Evolutionary conservation across 768 basidiomycete genomes (phyloP).

Genomic region (Mycena filopes): DNA sequence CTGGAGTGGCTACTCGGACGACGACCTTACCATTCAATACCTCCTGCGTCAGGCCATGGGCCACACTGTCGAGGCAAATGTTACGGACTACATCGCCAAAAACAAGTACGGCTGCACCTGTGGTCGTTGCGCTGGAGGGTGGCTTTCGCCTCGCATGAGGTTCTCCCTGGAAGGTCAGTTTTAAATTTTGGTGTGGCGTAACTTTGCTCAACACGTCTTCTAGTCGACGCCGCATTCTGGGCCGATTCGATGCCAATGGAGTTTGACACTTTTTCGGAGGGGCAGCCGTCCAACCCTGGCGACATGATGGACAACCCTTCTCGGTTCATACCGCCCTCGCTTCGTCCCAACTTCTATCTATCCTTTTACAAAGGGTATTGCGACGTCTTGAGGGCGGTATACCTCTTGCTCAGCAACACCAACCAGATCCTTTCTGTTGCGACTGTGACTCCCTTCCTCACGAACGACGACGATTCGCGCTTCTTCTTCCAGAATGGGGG

Average conservation of each 20-base stretch:
- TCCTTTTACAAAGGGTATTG: slow-evolving; percentile 44
- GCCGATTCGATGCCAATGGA: slow-evolving; percentile 26
- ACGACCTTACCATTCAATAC: slow-evolving; percentile 21
- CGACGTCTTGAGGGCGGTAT: slow-evolving; percentile 36
- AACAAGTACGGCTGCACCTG: slow-evolving; percentile 21
- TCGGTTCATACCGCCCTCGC: slow-evolving; percentile 19
- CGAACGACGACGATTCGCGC: not conserved
- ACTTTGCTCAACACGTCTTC: not conserved
- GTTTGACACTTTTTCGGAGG: slow-evolving; percentile 9
- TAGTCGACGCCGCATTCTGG: slow-evolving; percentile 14
- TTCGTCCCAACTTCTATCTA: slow-evolving; percentile 27
- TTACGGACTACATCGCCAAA: not conserved
- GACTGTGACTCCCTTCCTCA: not conserved
- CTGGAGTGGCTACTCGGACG: slow-evolving; percentile 26
- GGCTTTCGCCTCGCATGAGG: slow-evolving; percentile 30
- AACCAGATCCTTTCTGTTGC: slow-evolving; percentile 11
- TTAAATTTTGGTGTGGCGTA: not conserved
- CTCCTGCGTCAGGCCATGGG: slow-evolving; percentile 25
- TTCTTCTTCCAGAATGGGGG: slow-evolving; percentile 42
- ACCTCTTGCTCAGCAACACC: slow-evolving; percentile 29
- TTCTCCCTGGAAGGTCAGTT: slow-evolving; percentile 24
- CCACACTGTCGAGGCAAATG: not conserved
- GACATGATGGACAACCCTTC: slow-evolving; percentile 8
- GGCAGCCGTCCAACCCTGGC: slow-evolving; percentile 1
- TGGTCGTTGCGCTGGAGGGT: slow-evolving; percentile 4